phyloP scores from a whole-genome alignment of 306 rosid genomes.

The Prosopis cineraria region DNA sequence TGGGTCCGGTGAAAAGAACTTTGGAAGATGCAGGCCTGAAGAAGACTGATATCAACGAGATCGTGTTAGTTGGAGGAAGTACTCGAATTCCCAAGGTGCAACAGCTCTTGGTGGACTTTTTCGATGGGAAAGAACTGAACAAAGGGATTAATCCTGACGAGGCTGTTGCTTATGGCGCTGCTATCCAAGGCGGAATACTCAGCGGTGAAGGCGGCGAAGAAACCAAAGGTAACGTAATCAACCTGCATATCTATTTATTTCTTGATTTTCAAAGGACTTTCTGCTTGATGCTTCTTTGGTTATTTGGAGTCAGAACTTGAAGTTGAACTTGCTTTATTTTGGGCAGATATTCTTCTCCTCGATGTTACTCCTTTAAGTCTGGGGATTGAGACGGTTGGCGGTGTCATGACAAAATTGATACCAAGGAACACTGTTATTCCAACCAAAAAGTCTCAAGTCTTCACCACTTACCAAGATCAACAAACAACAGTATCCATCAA shows the following conservation, averaged over 20 bases:
- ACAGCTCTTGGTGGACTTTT: slow-evolving; percentile 52
- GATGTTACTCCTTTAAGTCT: slow-evolving; percentile 61
- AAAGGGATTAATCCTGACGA: slow-evolving; percentile 67
- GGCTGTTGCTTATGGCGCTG: slow-evolving; percentile 65
- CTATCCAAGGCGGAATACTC: slow-evolving; percentile 58
- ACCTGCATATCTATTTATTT: neutral
- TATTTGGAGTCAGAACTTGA: neutral
- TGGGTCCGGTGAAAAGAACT: slow-evolving; percentile 62
- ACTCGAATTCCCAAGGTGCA: slow-evolving; percentile 64
- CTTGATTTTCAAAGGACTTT: neutral
- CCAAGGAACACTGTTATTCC: slow-evolving; percentile 60
- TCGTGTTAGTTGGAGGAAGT: slow-evolving; percentile 62
- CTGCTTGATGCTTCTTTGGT: neutral
- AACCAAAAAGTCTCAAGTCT: slow-evolving; percentile 54
- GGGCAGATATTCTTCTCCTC: slow-evolving; percentile 47
- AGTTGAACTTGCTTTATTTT: neutral
- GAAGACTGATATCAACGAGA: slow-evolving; percentile 52
- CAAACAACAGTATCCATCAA: slow-evolving; percentile 55
- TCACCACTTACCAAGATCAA: slow-evolving; percentile 61
- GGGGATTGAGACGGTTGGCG: slow-evolving; percentile 63
- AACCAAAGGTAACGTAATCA: slow-evolving; percentile 35
- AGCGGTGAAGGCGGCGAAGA: slow-evolving; percentile 52
- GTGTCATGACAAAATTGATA: slow-evolving; percentile 64
- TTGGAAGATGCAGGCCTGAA: slow-evolving; percentile 50
- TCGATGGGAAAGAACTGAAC: slow-evolving; percentile 62